phyloP scores from a whole-genome alignment of 306 rosid species.

The Ormosia emarginata region DNA sequence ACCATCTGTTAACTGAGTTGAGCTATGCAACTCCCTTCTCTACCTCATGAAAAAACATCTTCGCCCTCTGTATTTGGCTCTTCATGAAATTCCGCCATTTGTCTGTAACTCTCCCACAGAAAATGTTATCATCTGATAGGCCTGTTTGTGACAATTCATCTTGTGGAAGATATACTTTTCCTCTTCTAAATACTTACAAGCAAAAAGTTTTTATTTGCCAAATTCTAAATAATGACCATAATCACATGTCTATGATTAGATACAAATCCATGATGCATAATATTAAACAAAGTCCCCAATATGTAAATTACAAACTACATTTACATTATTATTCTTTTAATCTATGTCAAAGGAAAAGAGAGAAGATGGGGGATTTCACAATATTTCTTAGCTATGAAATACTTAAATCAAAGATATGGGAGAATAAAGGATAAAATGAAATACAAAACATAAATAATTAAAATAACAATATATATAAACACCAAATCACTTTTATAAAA shows the following conservation, averaged over 20 bases:
- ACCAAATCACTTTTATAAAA: too few relatives aligned
- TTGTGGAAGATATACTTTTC: slow-evolving; percentile 92
- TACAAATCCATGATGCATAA: neutral
- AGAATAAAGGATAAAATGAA: too few relatives aligned
- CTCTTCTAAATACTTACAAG: too few relatives aligned
- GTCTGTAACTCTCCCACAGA: slow-evolving; percentile 61
- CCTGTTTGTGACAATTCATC: slow-evolving; percentile 86
- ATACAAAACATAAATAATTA: too few relatives aligned
- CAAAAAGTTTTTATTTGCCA: too few relatives aligned
- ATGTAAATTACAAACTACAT: neutral
- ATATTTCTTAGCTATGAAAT: too few relatives aligned
- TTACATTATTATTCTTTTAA: neutral
- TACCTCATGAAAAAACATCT: slow-evolving; percentile 89
- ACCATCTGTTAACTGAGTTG: slow-evolving; percentile 82
- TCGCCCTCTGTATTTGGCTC: slow-evolving; percentile 81
- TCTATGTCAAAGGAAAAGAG: neutral
- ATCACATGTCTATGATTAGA: neutral
- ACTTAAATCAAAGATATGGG: too few relatives aligned
- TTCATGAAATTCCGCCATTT: slow-evolving; percentile 92
- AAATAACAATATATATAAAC: too few relatives aligned
- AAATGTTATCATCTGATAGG: slow-evolving; percentile 79
- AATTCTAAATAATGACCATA: too few relatives aligned
- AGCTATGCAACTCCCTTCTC: slow-evolving; percentile 84
- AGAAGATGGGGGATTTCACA: neutral
- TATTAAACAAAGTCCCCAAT: neutral